Evolutionary conservation across 192 early-diverging fungal species (phyloP), one percentile per base, ranked within the genome.

Genomic region (Coemansia sp.): DNA sequence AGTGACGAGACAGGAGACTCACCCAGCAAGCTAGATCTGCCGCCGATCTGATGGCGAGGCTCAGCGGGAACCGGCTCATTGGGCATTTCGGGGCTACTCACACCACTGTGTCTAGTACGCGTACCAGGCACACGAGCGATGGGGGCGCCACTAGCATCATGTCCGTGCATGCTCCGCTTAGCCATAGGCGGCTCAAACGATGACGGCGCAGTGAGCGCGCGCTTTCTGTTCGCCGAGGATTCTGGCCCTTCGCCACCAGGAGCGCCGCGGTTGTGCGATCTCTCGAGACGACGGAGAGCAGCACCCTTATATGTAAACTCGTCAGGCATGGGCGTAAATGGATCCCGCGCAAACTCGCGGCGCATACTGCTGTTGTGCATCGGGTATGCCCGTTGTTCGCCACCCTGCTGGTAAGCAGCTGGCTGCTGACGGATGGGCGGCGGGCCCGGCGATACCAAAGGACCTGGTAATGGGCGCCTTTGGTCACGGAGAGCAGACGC

Each of bases 171-270:
- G 20, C 6, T 64, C 46, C 68, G 42, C 18, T 66, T 15, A 15
- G 60, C n/a, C 31, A 63, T 7, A 6, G 61, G 61, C 20, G 82
- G 68, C 6, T 85, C 82, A 6, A 74, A 66, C 27, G 74, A 77
- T n/a, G 82, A 85, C 2, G 82, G 82, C 18, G 82, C 82, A 3
- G 82, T 85, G n/a, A 85, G 64, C 5, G 82, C 82, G 15, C 82
- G 74, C 42, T 85, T 85, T 43, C 82, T 75, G 72, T 52, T 85
- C 9, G 55, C 51, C 31, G 47, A 60, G 1, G 64, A 24, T 9
- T 47, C 73, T 4, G 36, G n/a, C 22, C 43, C 68, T 0, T 38
- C 49, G 62, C 63, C 67, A 13, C 44, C 52, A 27, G 67, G 5
- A 9, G 62, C 59, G 10, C 66, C 62, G 27, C 78, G 72, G 8